Base-by-base conservation (phyloP, 2,329 filamentous ascomycete species). In the Nigrospora oryzae region DNA sequence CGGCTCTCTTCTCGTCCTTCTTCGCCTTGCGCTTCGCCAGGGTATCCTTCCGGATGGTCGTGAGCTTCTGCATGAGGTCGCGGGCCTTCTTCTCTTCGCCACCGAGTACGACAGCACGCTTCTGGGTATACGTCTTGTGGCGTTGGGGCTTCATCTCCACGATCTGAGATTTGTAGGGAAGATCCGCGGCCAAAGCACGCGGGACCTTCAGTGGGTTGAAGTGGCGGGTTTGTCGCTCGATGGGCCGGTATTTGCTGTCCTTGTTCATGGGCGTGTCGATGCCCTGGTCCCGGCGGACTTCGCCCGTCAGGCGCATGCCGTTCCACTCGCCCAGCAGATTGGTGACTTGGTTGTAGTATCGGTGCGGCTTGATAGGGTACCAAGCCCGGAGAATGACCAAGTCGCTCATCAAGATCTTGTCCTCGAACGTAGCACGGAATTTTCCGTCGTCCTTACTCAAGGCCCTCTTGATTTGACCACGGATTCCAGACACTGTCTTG, bases 361-460 rank as follows among this genome's bases (percentile, higher is more conserved):
- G 84, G 65, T 89, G 89, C 2, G 93, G 93, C 59, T 89, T 89
- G 65, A 98, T 83, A 11, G 93, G 89, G 66, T 94, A 97, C 94
- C 94, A 98, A 2, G 93, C 91, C 40, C 93, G 81, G 35, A 98
- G 69, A 73, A 98, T 97, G 50, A 97, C 86, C 53, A 98, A 94
- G 63, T 98, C 93, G 64, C 83, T 89, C 78, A 95, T 89, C 42
- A 98, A 75, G 50, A 98, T 88, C 71, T 97, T 98, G 76, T 98
- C 93, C 66, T 98, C 93, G 56, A 98, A 98, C 0, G 93, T 97
- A 19, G 93, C 93, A 57, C 94, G 83, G 79, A 94, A 97, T 67
- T 91, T 85, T 40, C 93, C 93, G 53, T 98, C 93, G 1, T 93
- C 91, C 57, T 95, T 95, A 62, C 82, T 84, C 1, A 98, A 75